These are phyloP conservation scores for Hypoxylon crocopeplum DNA, from an alignment of 495 filamentous ascomycete genomes.

Conservation along the genomic window DNA sequence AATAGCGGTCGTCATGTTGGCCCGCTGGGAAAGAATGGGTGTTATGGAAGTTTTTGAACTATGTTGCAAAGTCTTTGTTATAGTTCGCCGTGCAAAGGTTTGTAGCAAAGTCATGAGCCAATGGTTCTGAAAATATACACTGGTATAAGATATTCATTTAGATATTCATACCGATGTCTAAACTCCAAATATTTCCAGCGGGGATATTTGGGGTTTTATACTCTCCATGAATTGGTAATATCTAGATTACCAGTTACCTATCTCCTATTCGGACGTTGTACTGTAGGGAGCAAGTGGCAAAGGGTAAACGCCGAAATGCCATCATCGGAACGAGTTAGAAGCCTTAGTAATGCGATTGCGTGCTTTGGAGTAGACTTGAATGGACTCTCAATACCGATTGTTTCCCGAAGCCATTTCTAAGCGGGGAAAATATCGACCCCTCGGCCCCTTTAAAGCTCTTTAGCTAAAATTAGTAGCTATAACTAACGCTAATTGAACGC, in stretches of 20 bases:
- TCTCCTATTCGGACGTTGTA: neutral
- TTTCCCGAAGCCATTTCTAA: slow-evolving; percentile 16
- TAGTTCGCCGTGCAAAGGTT: slow-evolving; percentile 14
- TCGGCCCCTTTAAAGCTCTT: neutral
- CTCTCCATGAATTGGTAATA: slow-evolving; percentile 4
- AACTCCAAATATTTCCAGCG: neutral
- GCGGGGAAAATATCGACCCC: slow-evolving; percentile 15
- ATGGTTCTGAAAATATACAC: neutral
- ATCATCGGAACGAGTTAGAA: slow-evolving; percentile 18
- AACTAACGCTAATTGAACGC: too few relatives aligned
- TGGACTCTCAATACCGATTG: slow-evolving; percentile 8
- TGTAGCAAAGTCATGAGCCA: slow-evolving; percentile 16
- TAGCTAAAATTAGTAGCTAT: neutral
- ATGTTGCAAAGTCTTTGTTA: slow-evolving; percentile 8
- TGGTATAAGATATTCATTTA: neutral
- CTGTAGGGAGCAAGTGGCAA: slow-evolving; percentile 5
- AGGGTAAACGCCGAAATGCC: slow-evolving; percentile 16
- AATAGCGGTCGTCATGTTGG: slow-evolving; percentile 39
- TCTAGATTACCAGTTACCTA: neutral
- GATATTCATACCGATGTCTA: neutral
- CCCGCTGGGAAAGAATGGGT: slow-evolving; percentile 5
- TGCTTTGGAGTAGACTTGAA: slow-evolving; percentile 4
- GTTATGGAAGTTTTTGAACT: neutral
- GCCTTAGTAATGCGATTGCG: slow-evolving; percentile 12
- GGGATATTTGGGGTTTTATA: slow-evolving; percentile 2